Conservation (phyloP, 2,329 filamentous ascomycete species). For the Xylariaceae sp. region DNA sequence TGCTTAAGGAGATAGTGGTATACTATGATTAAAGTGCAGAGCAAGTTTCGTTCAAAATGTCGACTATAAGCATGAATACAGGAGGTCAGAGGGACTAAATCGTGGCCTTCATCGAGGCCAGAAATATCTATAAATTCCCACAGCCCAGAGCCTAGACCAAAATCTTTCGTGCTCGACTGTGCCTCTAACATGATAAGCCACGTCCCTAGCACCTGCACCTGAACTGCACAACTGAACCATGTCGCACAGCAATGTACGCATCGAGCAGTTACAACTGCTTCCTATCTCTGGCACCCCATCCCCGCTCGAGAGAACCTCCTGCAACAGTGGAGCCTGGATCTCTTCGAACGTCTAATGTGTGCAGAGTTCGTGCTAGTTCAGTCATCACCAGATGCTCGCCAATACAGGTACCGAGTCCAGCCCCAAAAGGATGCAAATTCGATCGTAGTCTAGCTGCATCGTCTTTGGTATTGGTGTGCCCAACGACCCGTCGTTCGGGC, state of each 20-base stretch:
- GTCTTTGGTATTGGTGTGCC: slow-evolving; percentile 10
- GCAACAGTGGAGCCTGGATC: slow-evolving; percentile 23
- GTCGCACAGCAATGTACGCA: slow-evolving; percentile 21
- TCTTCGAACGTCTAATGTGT: slow-evolving; percentile 22
- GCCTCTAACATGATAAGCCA: too few species aligned
- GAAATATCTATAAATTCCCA: too few species aligned
- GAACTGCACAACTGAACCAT: slow-evolving; percentile 28
- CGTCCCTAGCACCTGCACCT: too few species aligned
- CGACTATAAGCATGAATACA: too few species aligned
- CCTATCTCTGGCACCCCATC: slow-evolving; percentile 17
- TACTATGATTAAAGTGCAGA: too few species aligned
- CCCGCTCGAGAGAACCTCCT: slow-evolving; percentile 8
- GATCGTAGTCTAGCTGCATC: slow-evolving; percentile 1
- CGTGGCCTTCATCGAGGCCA: too few species aligned
- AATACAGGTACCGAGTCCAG: slow-evolving; percentile 17
- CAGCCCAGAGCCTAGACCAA: too few species aligned
- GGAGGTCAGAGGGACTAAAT: too few species aligned
- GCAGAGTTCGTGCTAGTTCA: slow-evolving; percentile 24
- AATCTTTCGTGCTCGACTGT: too few species aligned
- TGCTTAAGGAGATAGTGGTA: too few species aligned
- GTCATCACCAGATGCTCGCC: slow-evolving; percentile 25
- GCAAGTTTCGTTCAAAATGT: too few species aligned
- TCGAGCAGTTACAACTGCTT: slow-evolving; percentile 22
- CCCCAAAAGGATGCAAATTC: slow-evolving; percentile 21
- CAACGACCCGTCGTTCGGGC: slow-evolving; percentile 27